A percentile compares a stretch with the other conserved stretches of the same genome.
Evolutionary conservation across 2,329 filamentous ascomycete genomes (phyloP).

Genomic region (Periconia sp.): DNA sequence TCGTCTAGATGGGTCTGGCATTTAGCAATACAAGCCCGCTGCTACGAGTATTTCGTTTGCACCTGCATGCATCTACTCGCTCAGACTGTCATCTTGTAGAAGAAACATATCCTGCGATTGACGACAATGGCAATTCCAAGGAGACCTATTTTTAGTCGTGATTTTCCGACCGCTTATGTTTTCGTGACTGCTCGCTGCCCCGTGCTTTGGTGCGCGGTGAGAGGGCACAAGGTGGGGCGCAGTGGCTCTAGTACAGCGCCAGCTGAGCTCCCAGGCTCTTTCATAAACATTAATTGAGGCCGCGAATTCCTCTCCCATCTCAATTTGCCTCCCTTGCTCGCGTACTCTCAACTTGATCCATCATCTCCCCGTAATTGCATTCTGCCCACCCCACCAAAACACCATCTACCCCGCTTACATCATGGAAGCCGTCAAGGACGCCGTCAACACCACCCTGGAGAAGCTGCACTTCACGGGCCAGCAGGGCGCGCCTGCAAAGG

Average conservation of each 20-base stretch:
- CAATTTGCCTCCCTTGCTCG: background rate
- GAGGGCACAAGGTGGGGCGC: conserved; percentile 35
- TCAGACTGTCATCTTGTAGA: conserved; percentile 3
- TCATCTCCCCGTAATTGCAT: conserved; percentile 13
- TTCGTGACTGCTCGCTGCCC: conserved; percentile 18
- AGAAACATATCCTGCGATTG: conserved; percentile 4
- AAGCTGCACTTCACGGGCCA: conserved; percentile 47
- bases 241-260: conserved; percentile 27
- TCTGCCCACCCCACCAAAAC: conserved; percentile 16
- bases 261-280: conserved; percentile 24
- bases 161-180: conserved; percentile 28
- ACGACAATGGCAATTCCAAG: background rate
- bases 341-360: background rate
- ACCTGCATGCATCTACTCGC: background rate
- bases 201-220: conserved; percentile 26
- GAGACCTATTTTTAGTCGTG: conserved; percentile 37
- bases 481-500: conserved; percentile 46
- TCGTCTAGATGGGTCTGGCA: conserved; percentile 22
- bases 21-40: too few species aligned
- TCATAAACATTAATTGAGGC: conserved; percentile 23
- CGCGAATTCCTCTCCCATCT: conserved; percentile 14
- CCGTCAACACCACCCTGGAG: conserved; percentile 50
- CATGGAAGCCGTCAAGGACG: conserved; percentile 51
- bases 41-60: background rate
- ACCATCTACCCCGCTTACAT: conserved; percentile 38